Evolutionary conservation across 139 green algal species (phyloP), one percentile per base, ranked within the genome.

Genomic region (Dunaliella sp.): DNA sequence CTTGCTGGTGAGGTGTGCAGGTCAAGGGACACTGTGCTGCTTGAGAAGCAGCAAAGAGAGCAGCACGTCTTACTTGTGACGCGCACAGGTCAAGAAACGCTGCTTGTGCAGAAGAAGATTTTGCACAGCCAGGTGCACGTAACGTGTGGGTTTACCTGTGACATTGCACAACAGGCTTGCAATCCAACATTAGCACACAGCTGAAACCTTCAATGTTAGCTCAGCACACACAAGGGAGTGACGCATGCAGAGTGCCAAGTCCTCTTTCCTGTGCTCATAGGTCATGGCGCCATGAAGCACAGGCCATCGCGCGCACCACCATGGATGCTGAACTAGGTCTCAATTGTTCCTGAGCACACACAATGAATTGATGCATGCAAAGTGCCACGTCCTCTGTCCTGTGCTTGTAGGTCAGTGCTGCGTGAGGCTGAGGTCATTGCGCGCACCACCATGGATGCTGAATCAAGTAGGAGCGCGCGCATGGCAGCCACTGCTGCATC

Each of bases 381-480:
- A 12, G 2, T 21, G 16, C 12, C 81, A 24, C 16, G 16, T 31
- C 31, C 33, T 78, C 31, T 58, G 32, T 22, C 2, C 75, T 24
- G 75, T 30, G 32, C 31, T n/a, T 79, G 74, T 35, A 83, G 78
- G 48, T 57, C 73, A 21, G 82, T 90, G n/a, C 78, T 90, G 32
- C n/a, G 30, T 30, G 88, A 90, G 37, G 88, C 88, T 57, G 76
- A 85, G 0, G 25, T 12, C 1, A 48, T 91, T 80, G 88, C 88
- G 26, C 38, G 35, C 35, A 35, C 72, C 28, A 86, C 73, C 7
- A 30, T 80, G 78, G 38, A n/a, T 32, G n/a, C 31, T n/a, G 1
- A 58, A 37, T 32, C 31, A 24, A 36, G 32, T 1, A 26, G 73
- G 1, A 26, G 34, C 16, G 83, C 83, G n/a, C 73, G 73, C 35